Percentiles rank a stretch among this genome's conserved stretches.
Evolutionary conservation across 176 grass and related monocot species (phyloP).

Genomic region (Cenchrus purpureus): DNA sequence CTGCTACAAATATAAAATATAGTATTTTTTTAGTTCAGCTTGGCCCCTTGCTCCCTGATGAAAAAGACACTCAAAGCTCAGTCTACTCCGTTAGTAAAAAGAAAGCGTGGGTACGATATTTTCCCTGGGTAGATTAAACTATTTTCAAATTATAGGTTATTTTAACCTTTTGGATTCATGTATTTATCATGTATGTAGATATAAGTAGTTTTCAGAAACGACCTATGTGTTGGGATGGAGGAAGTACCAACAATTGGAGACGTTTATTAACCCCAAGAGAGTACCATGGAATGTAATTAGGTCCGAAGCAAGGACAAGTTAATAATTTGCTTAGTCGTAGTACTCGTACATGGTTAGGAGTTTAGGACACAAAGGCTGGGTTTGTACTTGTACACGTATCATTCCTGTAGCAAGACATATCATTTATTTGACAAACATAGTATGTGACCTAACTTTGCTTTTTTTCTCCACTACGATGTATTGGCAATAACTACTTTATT

Average conservation of each 20-base stretch:
- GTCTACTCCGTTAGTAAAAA: not conserved
- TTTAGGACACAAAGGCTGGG: not conserved
- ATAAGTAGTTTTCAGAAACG: no score
- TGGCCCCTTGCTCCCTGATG: not conserved
- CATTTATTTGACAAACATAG: not conserved
- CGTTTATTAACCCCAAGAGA: no score
- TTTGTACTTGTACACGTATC: not conserved
- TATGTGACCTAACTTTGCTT: not conserved
- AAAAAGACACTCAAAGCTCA: not conserved
- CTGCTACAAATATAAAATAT: not conserved
- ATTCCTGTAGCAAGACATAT: not conserved
- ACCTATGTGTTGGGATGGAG: no score
- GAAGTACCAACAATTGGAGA: no score
- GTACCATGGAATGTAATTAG: no score
- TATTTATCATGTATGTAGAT: no score
- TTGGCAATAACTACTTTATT: no score
- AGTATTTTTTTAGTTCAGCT: not conserved
- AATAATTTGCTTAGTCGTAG: not conserved
- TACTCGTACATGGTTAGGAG: no score
- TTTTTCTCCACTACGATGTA: not conserved
- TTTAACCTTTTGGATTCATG: no score
- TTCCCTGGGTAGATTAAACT: no score
- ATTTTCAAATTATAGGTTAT: no score
- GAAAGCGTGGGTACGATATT: no score
- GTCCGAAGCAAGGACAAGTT: not conserved